Evolutionary conservation across 2,329 filamentous ascomycete species (phyloP).

Genomic region (Claviceps spartinae): DNA sequence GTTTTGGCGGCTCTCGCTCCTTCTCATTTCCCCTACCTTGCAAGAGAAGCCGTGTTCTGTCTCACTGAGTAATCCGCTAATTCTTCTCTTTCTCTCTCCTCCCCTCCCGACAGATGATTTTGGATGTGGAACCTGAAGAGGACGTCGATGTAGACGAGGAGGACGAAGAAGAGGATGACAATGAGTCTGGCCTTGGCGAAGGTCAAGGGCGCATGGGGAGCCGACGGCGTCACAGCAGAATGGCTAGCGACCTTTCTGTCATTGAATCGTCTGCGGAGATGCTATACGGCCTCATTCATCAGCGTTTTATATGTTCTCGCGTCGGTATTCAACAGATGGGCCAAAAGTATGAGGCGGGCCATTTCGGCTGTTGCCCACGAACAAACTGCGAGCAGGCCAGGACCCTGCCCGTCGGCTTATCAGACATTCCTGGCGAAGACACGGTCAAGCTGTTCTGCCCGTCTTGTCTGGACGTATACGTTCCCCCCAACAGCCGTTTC

Average conservation of each 20-base stretch:
- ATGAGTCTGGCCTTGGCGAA: constrained; percentile 47
- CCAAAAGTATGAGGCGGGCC: constrained; percentile 93
- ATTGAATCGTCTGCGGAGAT: constrained; percentile 98
- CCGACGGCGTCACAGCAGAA: constrained; percentile 64
- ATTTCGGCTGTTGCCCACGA: constrained; percentile 92
- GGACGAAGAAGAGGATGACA: constrained; percentile 61
- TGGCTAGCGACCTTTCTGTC: constrained; percentile 84
- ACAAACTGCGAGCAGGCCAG: constrained; percentile 84
- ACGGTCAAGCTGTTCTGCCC: constrained; percentile 98
- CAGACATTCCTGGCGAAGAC: constrained; percentile 89
- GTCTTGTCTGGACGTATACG: constrained; percentile 91
- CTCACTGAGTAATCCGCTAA: neutral
- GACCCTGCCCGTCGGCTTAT: constrained; percentile 84
- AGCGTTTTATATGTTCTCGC: constrained; percentile 93
- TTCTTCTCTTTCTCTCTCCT: neutral
- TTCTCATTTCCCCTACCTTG: neutral
- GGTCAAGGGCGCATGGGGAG: constrained; percentile 40
- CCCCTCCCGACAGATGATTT: constrained; percentile 58
- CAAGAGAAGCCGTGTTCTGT: neutral
- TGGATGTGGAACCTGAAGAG: constrained; percentile 94
- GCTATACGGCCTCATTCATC: constrained; percentile 95
- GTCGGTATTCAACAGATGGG: constrained; percentile 98
- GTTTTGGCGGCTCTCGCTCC: constrained; percentile 2
- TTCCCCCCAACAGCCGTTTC: constrained; percentile 91
- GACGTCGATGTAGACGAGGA: constrained; percentile 79